Evolutionary conservation across 179 eudicot species (phyloP), one percentile per base, ranked within the genome.

Genomic region (Beta macrorhiza): DNA sequence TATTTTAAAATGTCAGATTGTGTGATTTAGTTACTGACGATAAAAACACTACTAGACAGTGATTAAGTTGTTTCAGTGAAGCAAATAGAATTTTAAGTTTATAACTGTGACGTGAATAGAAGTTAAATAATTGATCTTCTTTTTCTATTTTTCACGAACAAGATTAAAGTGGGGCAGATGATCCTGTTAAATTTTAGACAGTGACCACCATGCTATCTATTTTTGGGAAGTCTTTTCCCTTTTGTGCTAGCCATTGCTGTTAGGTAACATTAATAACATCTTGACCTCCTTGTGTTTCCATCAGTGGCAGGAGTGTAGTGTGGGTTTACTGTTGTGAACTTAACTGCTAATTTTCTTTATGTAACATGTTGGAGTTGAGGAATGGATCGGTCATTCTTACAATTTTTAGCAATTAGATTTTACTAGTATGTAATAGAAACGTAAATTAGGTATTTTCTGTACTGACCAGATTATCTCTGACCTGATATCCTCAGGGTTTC

Each of bases 401-500:
- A 53, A n/a, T 20, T 8, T 74, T 2, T 55, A 16, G 49, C 22
- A 3, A 32, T 29, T 7, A 15, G 25, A 17, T 45, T 11, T 32
- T 45, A 64, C 51, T 15, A 67, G 81, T n/a, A 25, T 71, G 9
- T 16, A 55, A 52, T 10, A 73, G 16, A 68, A 13, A 11, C 75
- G 72, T n/a, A 65, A 42, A n/a, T 61, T 45, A 69, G 42, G 51
- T 49, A 37, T 2, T 72, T 67, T 52, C 25, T 49, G 45, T 56
- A 13, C 67, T 82, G 47, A 56, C 57, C 29, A 15, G 56, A 17
- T 72, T 58, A 22, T 67, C 13, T 37, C 14, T 37, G 58, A 29
- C 55, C 56, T 52, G 68, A n/a, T 76, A 19, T 77, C 44, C 90
- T 79, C 88, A 97, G 99, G 99, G 99, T 44, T 92, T 90, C 81